Base-by-base conservation (phyloP, 768 basidiomycete species). In the Tylopilus sp. region DNA sequence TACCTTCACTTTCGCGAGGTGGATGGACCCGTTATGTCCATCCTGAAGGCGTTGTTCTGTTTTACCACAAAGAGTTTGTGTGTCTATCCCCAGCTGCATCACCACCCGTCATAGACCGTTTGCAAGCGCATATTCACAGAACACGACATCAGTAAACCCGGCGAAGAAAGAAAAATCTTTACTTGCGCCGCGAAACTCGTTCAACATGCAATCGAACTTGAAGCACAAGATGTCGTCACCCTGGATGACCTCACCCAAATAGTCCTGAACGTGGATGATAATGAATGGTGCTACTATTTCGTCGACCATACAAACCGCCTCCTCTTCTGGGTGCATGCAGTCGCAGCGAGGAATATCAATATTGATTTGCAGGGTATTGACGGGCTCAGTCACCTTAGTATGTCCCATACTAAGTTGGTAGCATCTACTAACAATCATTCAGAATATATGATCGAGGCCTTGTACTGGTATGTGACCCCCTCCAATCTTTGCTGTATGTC, bases 71-170 rank as follows among this genome's bases (percentile, higher is more conserved):
- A 40, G 40, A 11, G 49, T 20, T 58, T 1, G 57, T 58, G 10
- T 7, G 57, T 42, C 40, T 49, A 17, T 30, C 28, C 21, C 23
- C 12, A 0, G 9, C 15, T 21, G 4, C 33, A 26, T 25, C 12
- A 22, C 17, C 33, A 7, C n/a, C 2, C 6, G 6, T 25, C 13
- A 6, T 40, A 2, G 4, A 54, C 48, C 2, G 1, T 44, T 33
- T 44, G 15, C 33, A 30, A 61, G 59, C 55, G 54, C 20, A 38
- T 59, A 23, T 57, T 53, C 22, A 61, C 58, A 23, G 58, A 59
- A 38, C 33, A 33, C 25, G 35, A 59, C 3, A 44, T 59, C 31
- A 31, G 10, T 20, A 18, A 47, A 10, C 8, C 4, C 15, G 44
- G 23, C 44, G 11, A 15, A 4, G 30, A 46, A 8, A n/a, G n/a